Percentiles rank a stretch among this genome's conserved stretches.
These are phyloP conservation scores for Dactylonectria macrodidyma DNA, from an alignment of 2,329 filamentous ascomycete species.

Conservation along the genomic window DNA sequence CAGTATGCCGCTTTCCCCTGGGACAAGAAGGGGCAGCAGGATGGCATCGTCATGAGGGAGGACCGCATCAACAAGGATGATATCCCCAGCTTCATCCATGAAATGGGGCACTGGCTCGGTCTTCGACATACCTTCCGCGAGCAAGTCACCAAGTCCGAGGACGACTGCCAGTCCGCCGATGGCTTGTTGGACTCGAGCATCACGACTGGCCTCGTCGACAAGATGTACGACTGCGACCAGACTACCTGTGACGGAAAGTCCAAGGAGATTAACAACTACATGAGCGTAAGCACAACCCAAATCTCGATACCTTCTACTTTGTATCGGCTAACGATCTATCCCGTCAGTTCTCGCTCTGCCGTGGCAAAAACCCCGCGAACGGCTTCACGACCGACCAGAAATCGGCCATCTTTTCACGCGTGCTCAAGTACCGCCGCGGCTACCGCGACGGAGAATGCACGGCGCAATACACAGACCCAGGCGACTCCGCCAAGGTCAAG, in stretches of 20 bases:
- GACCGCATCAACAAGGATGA: constrained; percentile 15
- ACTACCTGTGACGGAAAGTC: constrained; percentile 20
- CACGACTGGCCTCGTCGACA: constrained; percentile 32
- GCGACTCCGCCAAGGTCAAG: constrained; percentile 16
- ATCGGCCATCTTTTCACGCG: constrained; percentile 42
- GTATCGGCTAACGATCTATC: neutral
- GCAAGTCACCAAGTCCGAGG: constrained; percentile 15
- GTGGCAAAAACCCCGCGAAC: constrained; percentile 25
- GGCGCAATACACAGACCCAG: constrained; percentile 20
- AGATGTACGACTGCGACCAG: constrained; percentile 37
- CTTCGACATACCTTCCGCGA: constrained; percentile 29
- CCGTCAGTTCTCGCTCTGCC: constrained; percentile 25
- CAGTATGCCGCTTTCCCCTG: constrained; percentile 24
- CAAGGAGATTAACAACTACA: constrained; percentile 40
- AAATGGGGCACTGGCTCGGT: constrained; percentile 30
- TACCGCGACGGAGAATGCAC: constrained; percentile 39
- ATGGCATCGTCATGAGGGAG: constrained; percentile 23
- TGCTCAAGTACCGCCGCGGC: constrained; percentile 41
- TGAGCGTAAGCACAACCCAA: constrained; percentile 35
- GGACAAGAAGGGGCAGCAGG: constrained; percentile 23
- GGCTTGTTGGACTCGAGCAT: constrained; percentile 39
- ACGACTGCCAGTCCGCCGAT: constrained; percentile 34
- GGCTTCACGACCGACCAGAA: constrained; percentile 46
- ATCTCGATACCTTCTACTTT: neutral
- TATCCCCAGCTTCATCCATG: constrained; percentile 20